phyloP scores from a whole-genome alignment of 2,329 filamentous ascomycete species.

The Penicillium sp. region DNA sequence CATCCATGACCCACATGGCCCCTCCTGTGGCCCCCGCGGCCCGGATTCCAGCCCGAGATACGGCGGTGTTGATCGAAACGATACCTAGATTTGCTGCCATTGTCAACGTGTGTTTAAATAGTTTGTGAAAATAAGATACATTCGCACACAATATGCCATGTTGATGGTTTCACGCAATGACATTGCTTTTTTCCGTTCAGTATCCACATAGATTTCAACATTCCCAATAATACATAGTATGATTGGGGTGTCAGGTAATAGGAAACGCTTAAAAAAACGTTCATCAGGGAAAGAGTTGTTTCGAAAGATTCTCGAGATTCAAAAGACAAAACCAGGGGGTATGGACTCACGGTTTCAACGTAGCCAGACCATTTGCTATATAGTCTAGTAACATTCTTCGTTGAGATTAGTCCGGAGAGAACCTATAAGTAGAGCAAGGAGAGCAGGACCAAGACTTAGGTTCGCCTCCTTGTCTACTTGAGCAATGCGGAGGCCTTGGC shows the following conservation, averaged over 20 bases:
- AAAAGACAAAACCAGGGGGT: background rate
- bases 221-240: conserved; percentile 2
- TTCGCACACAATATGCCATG: background rate
- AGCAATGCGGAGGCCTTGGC: conserved; percentile 8
- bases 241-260: conserved; percentile 11
- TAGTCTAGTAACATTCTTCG: background rate
- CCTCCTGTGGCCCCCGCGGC: background rate
- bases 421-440: background rate
- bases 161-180: background rate
- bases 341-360: conserved; percentile 1
- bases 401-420: background rate
- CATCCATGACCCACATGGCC: background rate
- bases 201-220: conserved; percentile 12
- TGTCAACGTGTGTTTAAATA: background rate
- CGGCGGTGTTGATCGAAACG: background rate
- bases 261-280: conserved; percentile 11
- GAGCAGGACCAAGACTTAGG: background rate
- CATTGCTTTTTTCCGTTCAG: conserved; percentile 2
- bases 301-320: background rate
- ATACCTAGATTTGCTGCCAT: background rate
- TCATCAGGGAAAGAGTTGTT: conserved; percentile 3
- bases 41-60: background rate
- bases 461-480: background rate
- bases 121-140: background rate
- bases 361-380: background rate